These are phyloP conservation scores for Fonsecaea erecta DNA, from an alignment of 2,329 filamentous ascomycete genomes.

Conservation along the genomic window DNA sequence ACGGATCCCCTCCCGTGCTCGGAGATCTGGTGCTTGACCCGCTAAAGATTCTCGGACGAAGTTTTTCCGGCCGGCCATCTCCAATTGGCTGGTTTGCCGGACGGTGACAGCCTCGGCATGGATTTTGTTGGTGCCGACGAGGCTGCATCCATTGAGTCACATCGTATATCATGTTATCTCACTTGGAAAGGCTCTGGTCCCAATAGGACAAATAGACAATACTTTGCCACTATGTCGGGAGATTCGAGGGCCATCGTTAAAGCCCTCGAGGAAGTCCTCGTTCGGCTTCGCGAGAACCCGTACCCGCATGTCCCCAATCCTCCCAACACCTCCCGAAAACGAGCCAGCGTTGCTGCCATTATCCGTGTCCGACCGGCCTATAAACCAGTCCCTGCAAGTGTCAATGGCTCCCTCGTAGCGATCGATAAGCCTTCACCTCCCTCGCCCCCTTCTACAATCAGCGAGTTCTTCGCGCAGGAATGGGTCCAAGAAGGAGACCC, in stretches of 20 bases:
- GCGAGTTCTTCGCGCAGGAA: slow-evolving; percentile 65
- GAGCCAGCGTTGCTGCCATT: slow-evolving; percentile 69
- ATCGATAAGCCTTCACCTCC: slow-evolving; percentile 26
- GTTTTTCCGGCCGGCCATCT: slow-evolving; percentile 1
- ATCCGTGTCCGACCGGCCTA: slow-evolving; percentile 65
- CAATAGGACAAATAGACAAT: background rate
- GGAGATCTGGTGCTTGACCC: background rate
- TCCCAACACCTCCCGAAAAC: slow-evolving; percentile 55
- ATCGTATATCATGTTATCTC: background rate
- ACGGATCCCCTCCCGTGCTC: slow-evolving; percentile 4
- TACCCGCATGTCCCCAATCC: slow-evolving; percentile 53
- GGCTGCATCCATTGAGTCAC: background rate
- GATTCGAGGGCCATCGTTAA: slow-evolving; percentile 34
- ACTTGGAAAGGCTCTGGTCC: background rate
- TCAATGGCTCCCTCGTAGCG: slow-evolving; percentile 32
- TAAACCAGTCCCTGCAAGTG: slow-evolving; percentile 55
- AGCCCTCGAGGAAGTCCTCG: slow-evolving; percentile 32
- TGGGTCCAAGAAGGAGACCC: slow-evolving; percentile 71
- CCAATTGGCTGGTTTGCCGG: background rate
- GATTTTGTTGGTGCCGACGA: background rate
- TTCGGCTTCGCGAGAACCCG: slow-evolving; percentile 38
- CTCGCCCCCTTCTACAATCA: slow-evolving; percentile 43
- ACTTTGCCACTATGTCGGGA: slow-evolving; percentile 21
- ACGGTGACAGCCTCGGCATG: slow-evolving; percentile 10
- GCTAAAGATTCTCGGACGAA: background rate